Percentiles rank a stretch among this genome's conserved stretches.
phyloP scores from a whole-genome alignment of 2,329 filamentous ascomycete genomes.

The Epichloe gansuensis region DNA sequence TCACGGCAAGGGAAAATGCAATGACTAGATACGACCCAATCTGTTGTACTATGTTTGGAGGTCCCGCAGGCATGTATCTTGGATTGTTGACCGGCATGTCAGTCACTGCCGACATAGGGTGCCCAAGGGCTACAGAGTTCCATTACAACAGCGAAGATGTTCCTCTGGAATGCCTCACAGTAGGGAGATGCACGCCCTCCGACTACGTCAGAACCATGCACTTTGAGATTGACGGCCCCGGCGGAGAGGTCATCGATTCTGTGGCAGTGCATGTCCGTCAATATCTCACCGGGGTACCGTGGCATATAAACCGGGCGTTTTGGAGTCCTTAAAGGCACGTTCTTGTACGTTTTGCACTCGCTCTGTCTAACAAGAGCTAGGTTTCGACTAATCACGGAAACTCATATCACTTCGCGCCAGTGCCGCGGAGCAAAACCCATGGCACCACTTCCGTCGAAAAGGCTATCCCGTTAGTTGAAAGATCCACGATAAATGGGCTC shows the following conservation, averaged over 20 bases:
- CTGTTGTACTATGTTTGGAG: conserved; percentile 9
- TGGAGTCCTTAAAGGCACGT: conserved; percentile 7
- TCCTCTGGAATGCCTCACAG: conserved; percentile 4
- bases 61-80: conserved; percentile 6
- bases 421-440: neutral
- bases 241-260: conserved; percentile 7
- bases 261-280: conserved; percentile 4
- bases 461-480: conserved; percentile 6
- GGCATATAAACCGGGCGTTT: conserved; percentile 6
- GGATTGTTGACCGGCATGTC: conserved; percentile 6
- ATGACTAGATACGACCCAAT: conserved; percentile 8
- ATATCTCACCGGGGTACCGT: neutral
- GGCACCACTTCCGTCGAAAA: conserved; percentile 1
- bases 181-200: conserved; percentile 6
- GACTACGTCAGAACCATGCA: conserved; percentile 5
- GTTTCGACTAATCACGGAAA: conserved; percentile 7
- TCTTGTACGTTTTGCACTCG: neutral
- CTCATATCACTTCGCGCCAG: conserved; percentile 5
- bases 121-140: conserved; percentile 5
- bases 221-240: conserved; percentile 7
- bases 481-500: conserved; percentile 6
- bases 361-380: conserved; percentile 4
- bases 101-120: conserved; percentile 1
- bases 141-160: conserved; percentile 7
- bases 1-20: conserved; percentile 6